phyloP scores from a whole-genome alignment of 1,139 yeast genomes.

The Saccharomyces hybrid region DNA sequence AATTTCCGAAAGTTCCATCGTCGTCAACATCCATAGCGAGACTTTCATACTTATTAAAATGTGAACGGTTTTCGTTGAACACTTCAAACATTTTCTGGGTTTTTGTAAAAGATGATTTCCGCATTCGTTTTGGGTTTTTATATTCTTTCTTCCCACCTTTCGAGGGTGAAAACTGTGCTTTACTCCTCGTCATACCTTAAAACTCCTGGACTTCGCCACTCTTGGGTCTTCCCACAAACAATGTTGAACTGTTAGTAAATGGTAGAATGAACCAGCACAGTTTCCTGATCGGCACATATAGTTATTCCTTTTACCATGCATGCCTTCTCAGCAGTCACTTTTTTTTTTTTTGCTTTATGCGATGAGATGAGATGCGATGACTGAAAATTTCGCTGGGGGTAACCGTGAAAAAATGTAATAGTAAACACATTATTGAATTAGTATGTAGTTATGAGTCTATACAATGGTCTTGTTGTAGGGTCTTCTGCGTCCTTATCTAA shows the following conservation, averaged over 20 bases:
- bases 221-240: neutral
- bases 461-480: neutral
- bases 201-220: neutral
- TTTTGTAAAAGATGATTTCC: conserved; percentile 29
- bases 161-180: conserved; percentile 2
- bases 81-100: conserved; percentile 25
- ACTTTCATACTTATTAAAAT: conserved; percentile 26
- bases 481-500: neutral
- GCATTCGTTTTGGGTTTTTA: conserved; percentile 13
- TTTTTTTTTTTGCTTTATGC: neutral
- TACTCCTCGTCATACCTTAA: neutral
- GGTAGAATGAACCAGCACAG: too few relatives aligned
- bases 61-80: conserved; percentile 22
- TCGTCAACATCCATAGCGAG: conserved; percentile 14
- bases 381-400: neutral
- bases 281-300: too few relatives aligned
- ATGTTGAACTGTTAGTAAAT: neutral
- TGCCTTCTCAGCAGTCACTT: too few relatives aligned
- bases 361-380: conserved; percentile 5
- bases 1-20: conserved; percentile 4
- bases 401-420: neutral
- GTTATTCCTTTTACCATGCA: too few relatives aligned
- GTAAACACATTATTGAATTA: neutral
- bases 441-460: neutral
- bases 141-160: conserved; percentile 2